Conservation (phyloP, 176 grass and related monocot species). For the Rhipidocladum racemiflorum region DNA sequence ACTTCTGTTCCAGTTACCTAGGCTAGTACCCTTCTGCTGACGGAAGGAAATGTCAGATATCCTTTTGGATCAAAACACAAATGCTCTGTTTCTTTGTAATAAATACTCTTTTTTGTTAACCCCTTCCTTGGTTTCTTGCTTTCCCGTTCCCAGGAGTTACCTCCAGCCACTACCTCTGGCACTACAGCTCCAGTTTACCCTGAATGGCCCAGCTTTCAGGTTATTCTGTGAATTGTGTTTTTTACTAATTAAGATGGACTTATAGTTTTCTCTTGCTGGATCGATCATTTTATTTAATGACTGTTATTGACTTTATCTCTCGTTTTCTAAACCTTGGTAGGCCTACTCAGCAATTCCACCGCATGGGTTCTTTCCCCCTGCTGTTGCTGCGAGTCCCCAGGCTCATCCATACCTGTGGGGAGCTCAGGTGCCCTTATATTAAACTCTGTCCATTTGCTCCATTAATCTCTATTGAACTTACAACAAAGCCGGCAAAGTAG, state of each 20-base stretch:
- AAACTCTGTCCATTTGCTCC: conserved; percentile 11
- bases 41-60: conserved; percentile 2
- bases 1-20: conserved; percentile 21
- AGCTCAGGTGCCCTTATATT: conserved; percentile 61
- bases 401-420: conserved; percentile 99
- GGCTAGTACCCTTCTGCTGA: neutral
- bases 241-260: neutral
- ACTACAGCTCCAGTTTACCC: conserved; percentile 57
- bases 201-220: conserved; percentile 93
- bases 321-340: conserved; percentile 39
- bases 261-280: neutral
- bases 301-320: neutral
- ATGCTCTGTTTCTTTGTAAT: neutral
- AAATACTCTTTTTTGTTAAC: conserved; percentile 3
- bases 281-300: neutral
- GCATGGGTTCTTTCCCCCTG: conserved; percentile 68
- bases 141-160: conserved; percentile 61
- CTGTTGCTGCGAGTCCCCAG: conserved; percentile 63
- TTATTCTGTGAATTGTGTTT: conserved; percentile 20
- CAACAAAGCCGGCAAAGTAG: neutral
- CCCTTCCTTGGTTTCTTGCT: conserved; percentile 9
- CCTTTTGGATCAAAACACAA: neutral
- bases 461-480: conserved; percentile 9
- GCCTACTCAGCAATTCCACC: conserved; percentile 80
- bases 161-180: conserved; percentile 52